These are phyloP conservation scores for Paxillus involutus DNA, from an alignment of 768 basidiomycete species.

Conservation along the genomic window DNA sequence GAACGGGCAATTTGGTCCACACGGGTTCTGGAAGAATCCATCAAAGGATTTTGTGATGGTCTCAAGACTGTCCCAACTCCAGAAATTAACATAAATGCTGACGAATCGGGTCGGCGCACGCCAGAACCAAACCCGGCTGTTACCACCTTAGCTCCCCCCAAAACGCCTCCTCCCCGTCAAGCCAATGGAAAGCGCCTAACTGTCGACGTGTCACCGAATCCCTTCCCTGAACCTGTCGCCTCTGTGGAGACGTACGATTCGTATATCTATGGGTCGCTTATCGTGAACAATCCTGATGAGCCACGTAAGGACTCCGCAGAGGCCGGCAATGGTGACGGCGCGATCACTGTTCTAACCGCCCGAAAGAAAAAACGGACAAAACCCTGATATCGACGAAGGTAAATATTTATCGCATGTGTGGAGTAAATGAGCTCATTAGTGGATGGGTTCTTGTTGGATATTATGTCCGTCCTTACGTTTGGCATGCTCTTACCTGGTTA, in stretches of 20 bases:
- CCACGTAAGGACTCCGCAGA: constrained; percentile 21
- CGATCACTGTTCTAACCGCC: constrained; percentile 59
- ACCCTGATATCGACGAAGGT: constrained; percentile 11
- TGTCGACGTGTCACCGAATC: constrained; percentile 60
- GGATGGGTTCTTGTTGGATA: constrained; percentile 2
- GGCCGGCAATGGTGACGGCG: constrained; percentile 13
- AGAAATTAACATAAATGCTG: constrained; percentile 14
- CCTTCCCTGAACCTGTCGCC: constrained; percentile 64
- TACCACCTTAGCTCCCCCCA: constrained; percentile 42
- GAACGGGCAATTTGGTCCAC: constrained; percentile 69
- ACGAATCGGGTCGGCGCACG: constrained; percentile 35
- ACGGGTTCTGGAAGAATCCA: constrained; percentile 64
- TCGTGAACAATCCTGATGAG: constrained; percentile 47
- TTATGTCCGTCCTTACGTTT: constrained; percentile 18
- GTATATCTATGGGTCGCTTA: constrained; percentile 58
- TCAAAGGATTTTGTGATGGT: constrained; percentile 72
- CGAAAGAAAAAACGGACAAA: constrained; percentile 52
- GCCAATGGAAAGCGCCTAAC: constrained; percentile 27
- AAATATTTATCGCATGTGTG: constrained; percentile 5
- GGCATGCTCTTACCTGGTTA: background rate
- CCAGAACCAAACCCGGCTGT: constrained; percentile 37
- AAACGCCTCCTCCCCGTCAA: constrained; percentile 49
- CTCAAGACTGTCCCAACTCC: constrained; percentile 33
- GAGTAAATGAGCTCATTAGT: constrained; percentile 4
- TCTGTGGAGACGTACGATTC: constrained; percentile 60